A percentile compares a stretch with the other conserved stretches of the same genome.
Conservation (phyloP, 2,329 filamentous ascomycete species). For the Dactylonectria estremocensis region DNA sequence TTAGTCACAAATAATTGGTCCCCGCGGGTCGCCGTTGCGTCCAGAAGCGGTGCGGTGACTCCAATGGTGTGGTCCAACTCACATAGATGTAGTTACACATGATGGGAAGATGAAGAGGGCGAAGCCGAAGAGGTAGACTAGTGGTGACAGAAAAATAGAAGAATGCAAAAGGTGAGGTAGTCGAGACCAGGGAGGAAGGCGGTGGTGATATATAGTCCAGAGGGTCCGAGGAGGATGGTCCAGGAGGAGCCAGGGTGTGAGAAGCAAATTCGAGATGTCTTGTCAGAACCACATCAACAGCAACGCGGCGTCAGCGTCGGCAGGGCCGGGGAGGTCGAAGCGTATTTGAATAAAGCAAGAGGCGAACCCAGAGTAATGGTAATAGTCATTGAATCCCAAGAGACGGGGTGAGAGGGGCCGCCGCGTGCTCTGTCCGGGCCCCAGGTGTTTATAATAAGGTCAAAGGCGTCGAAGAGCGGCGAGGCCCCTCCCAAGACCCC, state of each 20-base stretch:
- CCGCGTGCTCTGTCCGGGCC: constrained; percentile 35
- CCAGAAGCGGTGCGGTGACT: constrained; percentile 9
- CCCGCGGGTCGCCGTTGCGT: background rate
- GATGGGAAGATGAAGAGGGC: constrained; percentile 37
- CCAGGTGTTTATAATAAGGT: constrained; percentile 47
- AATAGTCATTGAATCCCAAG: constrained; percentile 42
- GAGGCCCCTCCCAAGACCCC: constrained; percentile 37
- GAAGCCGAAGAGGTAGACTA: constrained; percentile 12
- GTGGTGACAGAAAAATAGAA: constrained; percentile 2
- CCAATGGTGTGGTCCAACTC: constrained; percentile 40
- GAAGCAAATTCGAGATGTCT: constrained; percentile 7
- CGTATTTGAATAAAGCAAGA: constrained; percentile 41
- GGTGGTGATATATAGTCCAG: constrained; percentile 22
- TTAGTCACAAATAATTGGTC: constrained; percentile 33
- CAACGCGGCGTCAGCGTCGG: constrained; percentile 27
- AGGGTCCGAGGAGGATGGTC: constrained; percentile 11
- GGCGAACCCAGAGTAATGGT: constrained; percentile 45
- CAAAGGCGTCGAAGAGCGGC: constrained; percentile 34
- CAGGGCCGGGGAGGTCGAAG: constrained; percentile 31
- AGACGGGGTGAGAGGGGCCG: constrained; percentile 39
- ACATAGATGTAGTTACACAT: constrained; percentile 70
- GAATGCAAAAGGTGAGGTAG: constrained; percentile 1
- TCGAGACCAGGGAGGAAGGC: constrained; percentile 5
- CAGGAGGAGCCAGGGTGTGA: constrained; percentile 3
- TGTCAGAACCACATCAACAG: constrained; percentile 23